Conservation (phyloP, 371 early-diverging fungal genomes). For the Rhizopus sp. region DNA sequence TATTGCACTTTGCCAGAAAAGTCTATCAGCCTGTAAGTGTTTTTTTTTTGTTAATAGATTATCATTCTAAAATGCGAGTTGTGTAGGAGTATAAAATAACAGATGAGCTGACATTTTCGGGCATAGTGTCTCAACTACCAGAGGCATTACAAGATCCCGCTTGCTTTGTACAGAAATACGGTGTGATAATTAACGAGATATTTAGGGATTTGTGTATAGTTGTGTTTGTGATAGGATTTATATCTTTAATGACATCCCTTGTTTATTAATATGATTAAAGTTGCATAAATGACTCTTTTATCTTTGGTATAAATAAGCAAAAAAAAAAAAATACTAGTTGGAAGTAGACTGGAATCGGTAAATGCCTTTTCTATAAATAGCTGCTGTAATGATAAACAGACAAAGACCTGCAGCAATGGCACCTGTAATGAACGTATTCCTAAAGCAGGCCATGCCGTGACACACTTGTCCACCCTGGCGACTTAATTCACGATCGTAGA, state of each 20-base stretch:
- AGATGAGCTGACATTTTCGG: slow-evolving; percentile 12
- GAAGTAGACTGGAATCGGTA: slow-evolving; percentile 11
- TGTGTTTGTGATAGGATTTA: slow-evolving; percentile 23
- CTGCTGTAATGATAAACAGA: slow-evolving; percentile 25
- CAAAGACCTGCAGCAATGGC: slow-evolving; percentile 24
- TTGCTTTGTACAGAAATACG: slow-evolving; percentile 19
- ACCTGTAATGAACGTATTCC: slow-evolving; percentile 32
- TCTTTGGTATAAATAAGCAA: no score
- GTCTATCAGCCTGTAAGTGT: slow-evolving; percentile 49
- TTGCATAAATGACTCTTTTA: neutral
- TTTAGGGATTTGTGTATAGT: slow-evolving; percentile 24
- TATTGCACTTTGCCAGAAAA: slow-evolving; percentile 52
- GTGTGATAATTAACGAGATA: slow-evolving; percentile 7
- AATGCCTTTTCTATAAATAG: slow-evolving; percentile 34
- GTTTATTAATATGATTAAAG: neutral
- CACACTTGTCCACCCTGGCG: slow-evolving; percentile 32
- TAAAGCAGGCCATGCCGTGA: slow-evolving; percentile 35
- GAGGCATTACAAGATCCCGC: slow-evolving; percentile 9
- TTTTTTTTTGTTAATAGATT: neutral
- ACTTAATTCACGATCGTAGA: slow-evolving; percentile 37
- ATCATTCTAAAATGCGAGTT: neutral
- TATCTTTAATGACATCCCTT: neutral
- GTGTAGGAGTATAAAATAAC: slow-evolving; percentile 13
- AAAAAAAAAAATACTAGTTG: no score
- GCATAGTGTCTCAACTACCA: slow-evolving; percentile 15